Evolutionary conservation across 1,284 basidiomycete species (phyloP).

Genomic region (Leccinum proliferum): DNA sequence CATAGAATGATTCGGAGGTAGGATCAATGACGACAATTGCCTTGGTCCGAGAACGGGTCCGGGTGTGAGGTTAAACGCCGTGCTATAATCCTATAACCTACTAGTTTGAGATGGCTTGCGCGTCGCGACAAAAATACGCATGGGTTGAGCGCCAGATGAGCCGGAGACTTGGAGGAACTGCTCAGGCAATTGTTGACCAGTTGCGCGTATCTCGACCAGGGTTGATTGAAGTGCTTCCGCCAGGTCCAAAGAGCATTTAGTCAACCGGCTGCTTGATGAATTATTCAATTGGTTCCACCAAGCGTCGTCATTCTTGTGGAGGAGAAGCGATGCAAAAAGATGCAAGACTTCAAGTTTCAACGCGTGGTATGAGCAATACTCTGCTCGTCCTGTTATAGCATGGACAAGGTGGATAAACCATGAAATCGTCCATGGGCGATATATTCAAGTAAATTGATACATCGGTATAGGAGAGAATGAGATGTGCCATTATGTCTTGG

Average conservation of each 20-base stretch:
- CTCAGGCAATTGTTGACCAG: conserved; percentile 17
- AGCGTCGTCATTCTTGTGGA: conserved; percentile 17
- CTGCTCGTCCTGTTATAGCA: conserved; percentile 22
- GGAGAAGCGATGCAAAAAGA: conserved; percentile 25
- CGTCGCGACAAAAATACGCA: conserved; percentile 8
- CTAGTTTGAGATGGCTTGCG: not conserved
- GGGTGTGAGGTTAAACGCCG: no score
- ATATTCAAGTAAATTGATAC: conserved; percentile 28
- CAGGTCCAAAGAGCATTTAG: conserved; percentile 13
- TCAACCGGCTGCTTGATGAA: not conserved
- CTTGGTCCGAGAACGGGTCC: no score
- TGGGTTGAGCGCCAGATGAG: conserved; percentile 5
- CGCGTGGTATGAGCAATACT: conserved; percentile 18
- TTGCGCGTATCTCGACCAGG: conserved; percentile 17
- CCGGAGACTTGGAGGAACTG: conserved; percentile 18
- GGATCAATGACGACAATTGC: no score
- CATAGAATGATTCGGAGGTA: no score
- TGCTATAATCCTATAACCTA: conserved; percentile 17
- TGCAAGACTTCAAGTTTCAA: conserved; percentile 28
- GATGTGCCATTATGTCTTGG: no score
- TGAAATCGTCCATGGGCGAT: conserved; percentile 38
- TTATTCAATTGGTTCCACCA: not conserved
- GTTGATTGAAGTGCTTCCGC: conserved; percentile 22
- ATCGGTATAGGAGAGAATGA: conserved; percentile 12
- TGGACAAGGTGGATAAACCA: conserved; percentile 32